Percentiles rank a stretch among this genome's conserved stretches.
Evolutionary conservation across 371 early-diverging fungal genomes (phyloP).

Genomic region (Syncephalastrum racemosum): DNA sequence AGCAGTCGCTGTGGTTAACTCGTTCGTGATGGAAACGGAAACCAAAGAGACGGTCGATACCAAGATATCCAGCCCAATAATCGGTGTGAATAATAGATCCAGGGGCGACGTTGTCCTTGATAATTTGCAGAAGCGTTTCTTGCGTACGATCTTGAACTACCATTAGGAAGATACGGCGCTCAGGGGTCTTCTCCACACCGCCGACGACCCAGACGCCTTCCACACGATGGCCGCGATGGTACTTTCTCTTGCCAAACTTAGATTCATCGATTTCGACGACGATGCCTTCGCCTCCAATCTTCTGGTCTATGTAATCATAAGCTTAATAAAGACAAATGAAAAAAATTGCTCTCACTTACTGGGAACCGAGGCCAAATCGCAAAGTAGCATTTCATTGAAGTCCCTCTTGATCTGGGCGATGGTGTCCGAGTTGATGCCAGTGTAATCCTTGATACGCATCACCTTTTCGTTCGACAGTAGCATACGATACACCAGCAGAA

Average conservation of each 20-base stretch:
- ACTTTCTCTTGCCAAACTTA: too few relatives aligned
- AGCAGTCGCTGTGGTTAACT: constrained; percentile 6
- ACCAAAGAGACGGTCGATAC: constrained; percentile 1
- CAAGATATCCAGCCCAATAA: constrained; percentile 13
- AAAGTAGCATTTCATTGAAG: too few relatives aligned
- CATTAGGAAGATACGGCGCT: constrained; percentile 9
- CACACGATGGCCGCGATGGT: constrained; percentile 3
- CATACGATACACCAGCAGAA: too few relatives aligned
- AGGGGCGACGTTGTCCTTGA: constrained; percentile 2
- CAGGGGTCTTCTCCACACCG: constrained; percentile 12
- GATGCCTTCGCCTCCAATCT: too few relatives aligned
- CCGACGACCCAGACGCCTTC: constrained; percentile 16
- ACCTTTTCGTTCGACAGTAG: too few relatives aligned
- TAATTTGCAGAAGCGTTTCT: constrained; percentile 1
- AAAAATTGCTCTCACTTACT: constrained; percentile 17
- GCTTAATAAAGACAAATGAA: neutral
- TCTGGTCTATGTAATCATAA: too few relatives aligned
- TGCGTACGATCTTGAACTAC: constrained; percentile 6
- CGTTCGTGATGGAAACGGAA: neutral
- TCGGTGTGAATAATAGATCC: constrained; percentile 13
- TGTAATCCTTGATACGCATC: too few relatives aligned
- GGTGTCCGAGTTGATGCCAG: too few relatives aligned
- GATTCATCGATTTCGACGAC: too few relatives aligned
- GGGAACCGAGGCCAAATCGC: constrained; percentile 63
- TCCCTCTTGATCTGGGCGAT: too few relatives aligned